Percentiles rank a stretch among this genome's conserved stretches.
Evolutionary conservation across 352 stramenopile genomes (phyloP).

Genomic region (Phytopythium delawarense): DNA sequence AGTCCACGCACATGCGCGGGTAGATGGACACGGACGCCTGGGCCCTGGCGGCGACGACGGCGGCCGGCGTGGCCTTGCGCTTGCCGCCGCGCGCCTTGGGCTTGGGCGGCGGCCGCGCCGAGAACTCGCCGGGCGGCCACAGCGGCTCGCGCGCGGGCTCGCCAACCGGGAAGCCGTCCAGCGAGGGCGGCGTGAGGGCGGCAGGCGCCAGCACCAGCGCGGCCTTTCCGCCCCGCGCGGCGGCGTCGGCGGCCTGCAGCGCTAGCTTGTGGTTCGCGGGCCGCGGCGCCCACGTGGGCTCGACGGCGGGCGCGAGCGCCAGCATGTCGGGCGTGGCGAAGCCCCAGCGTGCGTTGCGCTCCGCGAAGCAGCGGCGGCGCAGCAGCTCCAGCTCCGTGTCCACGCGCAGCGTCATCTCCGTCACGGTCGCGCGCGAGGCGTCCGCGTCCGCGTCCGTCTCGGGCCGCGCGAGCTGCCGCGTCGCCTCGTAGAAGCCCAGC

Average conservation of each 20-base stretch:
- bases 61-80: conserved; percentile 45
- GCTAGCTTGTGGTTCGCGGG: conserved; percentile 34
- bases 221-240: conserved; percentile 5
- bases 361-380: conserved; percentile 65
- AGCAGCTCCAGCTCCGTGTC: conserved; percentile 76
- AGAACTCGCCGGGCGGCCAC: conserved; percentile 77
- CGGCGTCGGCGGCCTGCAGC: conserved; percentile 13
- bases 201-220: background rate
- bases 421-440: conserved; percentile 10
- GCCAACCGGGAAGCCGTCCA: conserved; percentile 16
- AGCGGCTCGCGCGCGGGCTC: conserved; percentile 52
- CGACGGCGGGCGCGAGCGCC: conserved; percentile 19
- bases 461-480: conserved; percentile 16
- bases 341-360: conserved; percentile 65
- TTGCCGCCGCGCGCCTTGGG: conserved; percentile 44
- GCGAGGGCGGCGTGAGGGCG: conserved; percentile 9
- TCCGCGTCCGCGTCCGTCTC: conserved; percentile 2
- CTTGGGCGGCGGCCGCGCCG: conserved; percentile 49
- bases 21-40: conserved; percentile 14
- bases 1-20: conserved; percentile 36
- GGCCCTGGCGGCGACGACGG: conserved; percentile 40
- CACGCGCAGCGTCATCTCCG: conserved; percentile 70
- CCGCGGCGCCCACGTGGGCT: conserved; percentile 33
- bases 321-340: conserved; percentile 51
- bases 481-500: conserved; percentile 30